Percentiles rank a stretch among this genome's conserved stretches.
Evolutionary conservation across 2,329 filamentous ascomycete species (phyloP).

Genomic region (Elsinoe necatrix): DNA sequence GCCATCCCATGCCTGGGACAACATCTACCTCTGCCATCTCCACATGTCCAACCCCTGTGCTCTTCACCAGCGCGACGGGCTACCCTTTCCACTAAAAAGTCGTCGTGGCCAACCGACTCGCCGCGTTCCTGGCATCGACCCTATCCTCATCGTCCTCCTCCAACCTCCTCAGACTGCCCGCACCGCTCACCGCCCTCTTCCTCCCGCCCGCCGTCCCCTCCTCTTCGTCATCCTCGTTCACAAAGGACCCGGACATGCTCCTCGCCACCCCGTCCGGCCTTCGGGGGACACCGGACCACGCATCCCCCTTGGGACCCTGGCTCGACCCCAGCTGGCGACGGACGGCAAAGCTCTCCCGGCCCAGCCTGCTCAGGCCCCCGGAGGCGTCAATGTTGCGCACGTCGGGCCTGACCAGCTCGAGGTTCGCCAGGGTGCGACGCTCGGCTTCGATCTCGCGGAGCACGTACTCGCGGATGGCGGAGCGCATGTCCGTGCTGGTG

Average conservation of each 20-base stretch:
- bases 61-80: neutral
- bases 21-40: neutral
- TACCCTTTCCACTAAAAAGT: conserved; percentile 56
- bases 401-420: conserved; percentile 90
- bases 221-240: conserved; percentile 44
- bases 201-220: conserved; percentile 36
- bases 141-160: conserved; percentile 84
- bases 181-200: conserved; percentile 41
- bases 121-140: conserved; percentile 90
- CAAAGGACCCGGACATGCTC: conserved; percentile 65
- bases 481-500: conserved; percentile 73
- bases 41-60: neutral
- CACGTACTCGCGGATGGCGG: conserved; percentile 83
- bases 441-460: conserved; percentile 93
- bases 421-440: conserved; percentile 76
- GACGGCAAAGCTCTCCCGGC: conserved; percentile 76
- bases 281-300: conserved; percentile 90
- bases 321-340: conserved; percentile 70
- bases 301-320: conserved; percentile 95
- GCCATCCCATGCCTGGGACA: neutral
- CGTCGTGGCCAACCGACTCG: conserved; percentile 84
- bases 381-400: conserved; percentile 86
- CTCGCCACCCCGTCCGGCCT: conserved; percentile 69
- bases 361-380: conserved; percentile 80
- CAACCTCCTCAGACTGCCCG: conserved; percentile 50